These are phyloP conservation scores for Athelia sp. DNA, from an alignment of 1,284 basidiomycete genomes.

Conservation along the genomic window DNA sequence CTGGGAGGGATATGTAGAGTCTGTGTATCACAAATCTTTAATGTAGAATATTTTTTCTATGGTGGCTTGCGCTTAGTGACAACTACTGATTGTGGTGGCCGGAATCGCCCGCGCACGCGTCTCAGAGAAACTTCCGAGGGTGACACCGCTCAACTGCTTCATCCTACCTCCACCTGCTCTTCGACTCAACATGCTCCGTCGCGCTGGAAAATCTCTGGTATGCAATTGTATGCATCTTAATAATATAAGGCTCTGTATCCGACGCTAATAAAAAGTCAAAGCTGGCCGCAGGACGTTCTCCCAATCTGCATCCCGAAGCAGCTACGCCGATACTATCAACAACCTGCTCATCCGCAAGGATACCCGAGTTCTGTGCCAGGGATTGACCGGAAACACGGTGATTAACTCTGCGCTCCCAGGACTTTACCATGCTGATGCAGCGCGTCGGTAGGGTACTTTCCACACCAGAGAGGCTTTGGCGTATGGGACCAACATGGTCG, in stretches of 20 bases:
- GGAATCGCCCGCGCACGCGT: no score
- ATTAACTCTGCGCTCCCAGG: conserved; percentile 4
- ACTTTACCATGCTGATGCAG: not conserved
- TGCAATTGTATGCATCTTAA: conserved; percentile 38
- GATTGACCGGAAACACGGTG: conserved; percentile 98
- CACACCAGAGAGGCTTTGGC: conserved; percentile 92
- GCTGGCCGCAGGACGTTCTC: conserved; percentile 77
- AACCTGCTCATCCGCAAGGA: conserved; percentile 94
- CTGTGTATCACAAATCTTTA: not conserved
- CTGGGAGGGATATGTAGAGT: conserved; percentile 7
- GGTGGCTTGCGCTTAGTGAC: no score
- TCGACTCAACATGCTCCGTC: conserved; percentile 45
- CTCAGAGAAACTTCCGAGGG: no score
- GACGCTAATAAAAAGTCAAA: no score
- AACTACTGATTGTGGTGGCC: no score
- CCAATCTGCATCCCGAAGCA: conserved; percentile 62
- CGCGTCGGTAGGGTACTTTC: conserved; percentile 80
- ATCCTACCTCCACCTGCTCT: conserved; percentile 6
- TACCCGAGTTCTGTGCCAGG: conserved; percentile 91
- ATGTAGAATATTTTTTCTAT: no score
- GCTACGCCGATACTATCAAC: conserved; percentile 86
- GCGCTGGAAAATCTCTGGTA: conserved; percentile 51
- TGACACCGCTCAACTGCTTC: not conserved
- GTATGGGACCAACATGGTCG: conserved; percentile 96
- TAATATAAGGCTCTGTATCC: not conserved